Conservation (phyloP, 768 basidiomycete species). For the Kwoniella newhampshirensis region DNA sequence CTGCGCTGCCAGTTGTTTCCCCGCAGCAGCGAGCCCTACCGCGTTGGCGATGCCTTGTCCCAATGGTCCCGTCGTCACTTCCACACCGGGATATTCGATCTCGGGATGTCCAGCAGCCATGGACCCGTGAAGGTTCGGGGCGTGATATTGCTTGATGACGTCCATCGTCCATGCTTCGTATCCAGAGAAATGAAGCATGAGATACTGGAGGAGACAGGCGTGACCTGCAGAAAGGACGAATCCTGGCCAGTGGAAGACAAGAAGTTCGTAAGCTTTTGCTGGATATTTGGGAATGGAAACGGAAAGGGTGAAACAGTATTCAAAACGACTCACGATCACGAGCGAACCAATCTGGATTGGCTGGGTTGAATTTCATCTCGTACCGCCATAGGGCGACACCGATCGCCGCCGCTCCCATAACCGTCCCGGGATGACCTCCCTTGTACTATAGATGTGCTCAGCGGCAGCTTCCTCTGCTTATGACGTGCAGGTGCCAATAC, state of each 20-base stretch:
- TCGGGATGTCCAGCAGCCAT: slow-evolving; percentile 47
- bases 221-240: slow-evolving; percentile 52
- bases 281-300: not conserved
- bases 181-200: slow-evolving; percentile 51
- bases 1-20: slow-evolving; percentile 44
- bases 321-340: slow-evolving; percentile 42
- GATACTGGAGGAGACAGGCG: slow-evolving; percentile 53
- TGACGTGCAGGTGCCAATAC: not conserved
- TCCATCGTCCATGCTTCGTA: slow-evolving; percentile 52
- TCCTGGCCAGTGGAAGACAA: slow-evolving; percentile 24
- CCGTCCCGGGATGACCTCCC: slow-evolving; percentile 53
- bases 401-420: slow-evolving; percentile 54
- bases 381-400: slow-evolving; percentile 52
- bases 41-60: slow-evolving; percentile 53
- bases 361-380: slow-evolving; percentile 51
- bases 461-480: not conserved
- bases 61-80: slow-evolving; percentile 51
- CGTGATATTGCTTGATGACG: slow-evolving; percentile 50
- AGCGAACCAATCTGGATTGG: slow-evolving; percentile 52
- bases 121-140: slow-evolving; percentile 39
- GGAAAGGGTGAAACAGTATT: not conserved
- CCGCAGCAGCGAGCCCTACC: slow-evolving; percentile 49
- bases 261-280: not conserved
- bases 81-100: slow-evolving; percentile 45
- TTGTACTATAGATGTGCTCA: slow-evolving; percentile 33